Evolutionary conservation across 179 eudicot genomes (phyloP).

Genomic region (Nepenthes alata): DNA sequence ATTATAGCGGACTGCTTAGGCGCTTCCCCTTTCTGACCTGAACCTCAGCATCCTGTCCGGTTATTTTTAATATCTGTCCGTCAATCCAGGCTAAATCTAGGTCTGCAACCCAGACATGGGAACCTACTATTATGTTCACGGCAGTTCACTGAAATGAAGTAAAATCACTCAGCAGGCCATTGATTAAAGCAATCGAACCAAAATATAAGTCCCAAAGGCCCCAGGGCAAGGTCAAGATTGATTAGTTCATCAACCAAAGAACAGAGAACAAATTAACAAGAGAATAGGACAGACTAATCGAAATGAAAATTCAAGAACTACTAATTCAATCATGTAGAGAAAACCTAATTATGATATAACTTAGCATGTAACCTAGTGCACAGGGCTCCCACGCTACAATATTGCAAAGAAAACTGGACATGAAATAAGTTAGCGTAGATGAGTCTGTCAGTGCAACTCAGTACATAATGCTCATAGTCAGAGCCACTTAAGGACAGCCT

Average conservation of each 20-base stretch:
- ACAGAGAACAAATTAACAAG: background rate
- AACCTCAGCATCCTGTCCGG: slow-evolving; percentile 59
- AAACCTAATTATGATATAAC: too few species aligned
- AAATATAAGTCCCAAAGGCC: background rate
- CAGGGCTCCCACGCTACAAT: too few species aligned
- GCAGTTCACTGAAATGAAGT: slow-evolving; percentile 68
- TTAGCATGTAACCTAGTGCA: too few species aligned
- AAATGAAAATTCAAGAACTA: too few species aligned
- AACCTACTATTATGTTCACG: slow-evolving; percentile 80
- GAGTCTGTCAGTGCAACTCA: too few species aligned
- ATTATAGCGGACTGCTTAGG: slow-evolving; percentile 24
- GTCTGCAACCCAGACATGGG: slow-evolving; percentile 91
- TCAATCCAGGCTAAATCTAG: slow-evolving; percentile 78
- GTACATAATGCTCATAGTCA: too few species aligned
- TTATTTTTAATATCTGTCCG: slow-evolving; percentile 63
- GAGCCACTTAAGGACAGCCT: too few species aligned
- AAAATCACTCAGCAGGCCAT: background rate
- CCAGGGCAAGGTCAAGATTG: background rate
- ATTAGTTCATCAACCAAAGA: background rate
- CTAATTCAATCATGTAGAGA: too few species aligned
- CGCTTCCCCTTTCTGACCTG: slow-evolving; percentile 60
- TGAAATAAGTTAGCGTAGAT: too few species aligned
- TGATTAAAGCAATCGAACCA: slow-evolving; percentile 1
- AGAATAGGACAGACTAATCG: too few species aligned
- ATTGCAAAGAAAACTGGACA: too few species aligned